A percentile compares a stretch with the other conserved stretches of the same genome.
Evolutionary conservation across 192 early-diverging fungal genomes (phyloP).

Genomic region (Diversispora epigaea): DNA sequence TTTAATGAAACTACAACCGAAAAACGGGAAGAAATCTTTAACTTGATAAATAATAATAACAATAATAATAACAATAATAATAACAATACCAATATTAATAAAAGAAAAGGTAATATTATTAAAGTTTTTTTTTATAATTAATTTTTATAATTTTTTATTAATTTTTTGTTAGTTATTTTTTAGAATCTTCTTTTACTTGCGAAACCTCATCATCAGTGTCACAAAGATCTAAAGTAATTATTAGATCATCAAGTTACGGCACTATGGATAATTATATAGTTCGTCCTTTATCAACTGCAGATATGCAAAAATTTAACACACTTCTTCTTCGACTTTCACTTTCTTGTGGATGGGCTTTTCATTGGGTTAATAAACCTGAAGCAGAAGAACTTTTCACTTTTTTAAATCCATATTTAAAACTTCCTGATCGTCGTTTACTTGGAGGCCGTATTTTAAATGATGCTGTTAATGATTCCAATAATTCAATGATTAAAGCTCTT

Average conservation of each 20-base stretch:
- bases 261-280: constrained; percentile 5
- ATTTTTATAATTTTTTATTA: background rate
- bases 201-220: background rate
- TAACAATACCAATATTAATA: too few species aligned
- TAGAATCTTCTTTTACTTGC: too few species aligned
- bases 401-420: background rate
- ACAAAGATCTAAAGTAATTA: background rate
- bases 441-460: background rate
- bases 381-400: background rate
- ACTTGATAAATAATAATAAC: too few species aligned
- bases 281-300: background rate
- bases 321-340: background rate
- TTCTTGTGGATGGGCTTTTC: too few species aligned
- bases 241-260: background rate
- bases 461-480: background rate
- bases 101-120: too few species aligned
- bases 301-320: background rate
- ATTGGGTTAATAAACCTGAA: background rate
- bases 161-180: background rate
- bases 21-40: background rate
- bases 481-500: background rate
- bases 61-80: too few species aligned
- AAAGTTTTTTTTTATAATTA: background rate
- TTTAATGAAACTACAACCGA: background rate
- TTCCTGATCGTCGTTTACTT: background rate